phyloP scores from a whole-genome alignment of 306 rosid genomes.

The Castanea crenata region DNA sequence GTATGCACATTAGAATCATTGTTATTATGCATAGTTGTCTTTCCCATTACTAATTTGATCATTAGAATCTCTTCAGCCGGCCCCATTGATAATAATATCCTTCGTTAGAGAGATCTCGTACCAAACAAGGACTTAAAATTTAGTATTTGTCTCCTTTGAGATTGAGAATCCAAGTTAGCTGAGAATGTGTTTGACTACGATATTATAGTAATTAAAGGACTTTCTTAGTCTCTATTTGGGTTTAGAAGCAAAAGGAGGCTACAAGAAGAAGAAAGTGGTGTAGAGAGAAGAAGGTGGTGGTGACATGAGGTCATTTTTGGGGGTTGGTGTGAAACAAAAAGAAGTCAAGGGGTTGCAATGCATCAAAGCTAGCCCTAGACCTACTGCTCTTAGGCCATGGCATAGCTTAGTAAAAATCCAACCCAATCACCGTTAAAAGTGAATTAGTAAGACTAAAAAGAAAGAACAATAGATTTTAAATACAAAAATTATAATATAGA shows the following conservation, averaged over 20 bases:
- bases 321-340: background rate
- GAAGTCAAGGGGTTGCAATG: background rate
- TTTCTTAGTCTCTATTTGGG: conserved; percentile 13
- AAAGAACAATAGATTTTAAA: no score
- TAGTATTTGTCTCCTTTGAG: background rate
- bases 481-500: no score
- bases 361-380: no score
- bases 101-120: conserved; percentile 39
- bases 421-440: no score
- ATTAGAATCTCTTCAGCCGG: no score
- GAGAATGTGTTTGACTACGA: conserved; percentile 9
- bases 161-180: background rate
- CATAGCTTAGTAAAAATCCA: no score
- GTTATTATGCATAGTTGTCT: no score
- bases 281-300: conserved; percentile 12
- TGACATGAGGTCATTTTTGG: conserved; percentile 29
- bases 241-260: background rate
- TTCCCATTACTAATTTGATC: no score
- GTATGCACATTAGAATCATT: no score
- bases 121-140: conserved; percentile 39
- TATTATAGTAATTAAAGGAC: conserved; percentile 4
- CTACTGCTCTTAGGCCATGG: no score
- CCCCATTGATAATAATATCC: conserved; percentile 29
- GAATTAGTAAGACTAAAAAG: no score
- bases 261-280: conserved; percentile 16